Base-by-base conservation (phyloP, 257 asterid genomes). In the Solanum ahanhuiri region DNA sequence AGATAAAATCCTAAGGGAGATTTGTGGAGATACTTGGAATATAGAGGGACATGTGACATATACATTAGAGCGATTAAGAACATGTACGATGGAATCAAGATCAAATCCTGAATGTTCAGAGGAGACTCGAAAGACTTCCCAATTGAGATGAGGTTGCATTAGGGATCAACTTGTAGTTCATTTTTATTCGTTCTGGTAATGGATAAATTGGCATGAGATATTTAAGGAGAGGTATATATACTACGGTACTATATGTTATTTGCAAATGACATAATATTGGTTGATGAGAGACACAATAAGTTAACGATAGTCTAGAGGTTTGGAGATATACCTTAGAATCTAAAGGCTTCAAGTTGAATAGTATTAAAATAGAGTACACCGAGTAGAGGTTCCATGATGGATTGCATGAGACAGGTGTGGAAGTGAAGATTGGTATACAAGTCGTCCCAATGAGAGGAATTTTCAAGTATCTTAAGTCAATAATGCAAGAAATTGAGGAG, bases 71-170 rank as follows among this genome's bases (percentile, higher is more conserved):
- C 3, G 33, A 23, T 23, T 23, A 23, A 4, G 33, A 25, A 23
- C 67, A 11, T 64, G 4, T 23, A 64, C 3, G 8, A 64, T 64
- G 33, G 18, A 11, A 12, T 8, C 17, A 23, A 64, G 9, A 23
- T 12, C 7, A 2, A 2, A 23, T 6, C 7, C 0, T 9, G 33
- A 64, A 23, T 1, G 0, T 12, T 64, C 11, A 4, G 0, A 64
- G 17, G 33, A 4, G 17, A 64, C 34, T 23, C 33, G 9, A 5
- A 64, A 23, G 18, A 64, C 8, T 11, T 64, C 2, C 18, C 3
- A 4, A 14, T 64, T 64, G 71, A 64, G 71, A 64, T 2, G 18
- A 10, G 33, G 7, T 23, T 64, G 2, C 18, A 64, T 23, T 3
- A 4, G 2, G 18, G 8, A 64, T 64, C 71, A 23, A 11, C 33